These are phyloP conservation scores for Schwanniomyces pseudopolymorphus DNA, from an alignment of 805 yeast genomes.

Conservation along the genomic window DNA sequence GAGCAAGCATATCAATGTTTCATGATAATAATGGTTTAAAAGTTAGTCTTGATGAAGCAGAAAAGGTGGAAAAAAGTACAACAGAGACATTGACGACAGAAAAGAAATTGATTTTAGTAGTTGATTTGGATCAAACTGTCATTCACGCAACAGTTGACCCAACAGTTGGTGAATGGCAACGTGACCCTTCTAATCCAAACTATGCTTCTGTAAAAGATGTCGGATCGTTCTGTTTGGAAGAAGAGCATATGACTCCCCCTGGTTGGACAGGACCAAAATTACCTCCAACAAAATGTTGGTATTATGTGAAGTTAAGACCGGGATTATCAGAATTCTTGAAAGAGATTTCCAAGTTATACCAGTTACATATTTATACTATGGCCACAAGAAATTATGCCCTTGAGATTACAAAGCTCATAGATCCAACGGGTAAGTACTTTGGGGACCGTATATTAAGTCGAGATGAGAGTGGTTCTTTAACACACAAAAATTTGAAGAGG, in stretches of 20 bases:
- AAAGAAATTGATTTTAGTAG: constrained; percentile 81
- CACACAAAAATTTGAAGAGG: constrained; percentile 84
- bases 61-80: constrained; percentile 69
- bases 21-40: constrained; percentile 84
- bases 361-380: constrained; percentile 96
- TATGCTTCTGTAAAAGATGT: constrained; percentile 84
- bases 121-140: constrained; percentile 95
- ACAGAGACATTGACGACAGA: constrained; percentile 60
- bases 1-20: constrained; percentile 86
- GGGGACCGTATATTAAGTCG: constrained; percentile 90
- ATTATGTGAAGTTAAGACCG: constrained; percentile 90
- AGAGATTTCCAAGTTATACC: constrained; percentile 64
- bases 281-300: constrained; percentile 69
- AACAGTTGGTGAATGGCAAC: constrained; percentile 94
- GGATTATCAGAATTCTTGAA: constrained; percentile 75
- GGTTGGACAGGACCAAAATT: constrained; percentile 61
- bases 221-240: constrained; percentile 70
- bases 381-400: constrained; percentile 93
- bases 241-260: constrained; percentile 61
- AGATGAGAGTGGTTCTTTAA: constrained; percentile 91
- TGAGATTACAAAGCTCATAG: constrained; percentile 85
- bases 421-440: constrained; percentile 82
- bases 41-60: constrained; percentile 84
- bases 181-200: constrained; percentile 81
- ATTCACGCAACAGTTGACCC: constrained; percentile 98